Evolutionary conservation across 306 rosid species (phyloP).

Genomic region (Clitoria ternatea): DNA sequence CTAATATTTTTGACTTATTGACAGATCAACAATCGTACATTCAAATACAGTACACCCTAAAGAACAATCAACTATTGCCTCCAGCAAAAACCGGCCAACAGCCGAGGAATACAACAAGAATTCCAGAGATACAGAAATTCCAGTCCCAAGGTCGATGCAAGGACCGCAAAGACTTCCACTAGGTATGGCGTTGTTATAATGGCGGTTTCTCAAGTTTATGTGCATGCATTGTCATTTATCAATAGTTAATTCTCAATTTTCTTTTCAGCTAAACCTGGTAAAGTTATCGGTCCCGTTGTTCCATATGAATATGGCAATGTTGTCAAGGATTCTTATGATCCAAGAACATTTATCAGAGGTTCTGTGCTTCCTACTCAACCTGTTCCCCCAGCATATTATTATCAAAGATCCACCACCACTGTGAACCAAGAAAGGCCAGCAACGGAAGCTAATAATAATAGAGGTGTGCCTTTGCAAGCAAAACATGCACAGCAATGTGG

Average conservation of each 20-base stretch:
- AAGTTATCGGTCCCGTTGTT: slow-evolving; percentile 78
- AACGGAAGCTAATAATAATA: slow-evolving; percentile 43
- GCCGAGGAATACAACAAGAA: slow-evolving; percentile 48
- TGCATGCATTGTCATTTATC: neutral
- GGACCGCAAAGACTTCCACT: slow-evolving; percentile 60
- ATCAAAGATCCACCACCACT: slow-evolving; percentile 47
- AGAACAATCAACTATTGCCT: slow-evolving; percentile 48
- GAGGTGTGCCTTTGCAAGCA: slow-evolving; percentile 41
- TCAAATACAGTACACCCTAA: slow-evolving; percentile 59
- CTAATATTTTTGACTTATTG: slow-evolving; percentile 13
- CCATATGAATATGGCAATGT: slow-evolving; percentile 59
- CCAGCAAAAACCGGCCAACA: slow-evolving; percentile 44
- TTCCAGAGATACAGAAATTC: slow-evolving; percentile 50
- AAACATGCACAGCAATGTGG: slow-evolving; percentile 63
- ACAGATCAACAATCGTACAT: slow-evolving; percentile 88
- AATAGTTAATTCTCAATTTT: neutral
- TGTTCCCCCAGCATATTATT: slow-evolving; percentile 58
- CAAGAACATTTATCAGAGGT: slow-evolving; percentile 63
- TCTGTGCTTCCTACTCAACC: slow-evolving; percentile 59
- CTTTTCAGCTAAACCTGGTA: slow-evolving; percentile 78
- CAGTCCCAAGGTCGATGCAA: slow-evolving; percentile 56
- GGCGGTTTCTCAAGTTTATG: neutral
- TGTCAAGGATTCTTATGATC: slow-evolving; percentile 68
- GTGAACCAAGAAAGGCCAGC: slow-evolving; percentile 54
- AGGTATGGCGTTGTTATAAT: slow-evolving; percentile 39